phyloP scores from a whole-genome alignment of 306 rosid genomes.

The Trifolium repens region DNA sequence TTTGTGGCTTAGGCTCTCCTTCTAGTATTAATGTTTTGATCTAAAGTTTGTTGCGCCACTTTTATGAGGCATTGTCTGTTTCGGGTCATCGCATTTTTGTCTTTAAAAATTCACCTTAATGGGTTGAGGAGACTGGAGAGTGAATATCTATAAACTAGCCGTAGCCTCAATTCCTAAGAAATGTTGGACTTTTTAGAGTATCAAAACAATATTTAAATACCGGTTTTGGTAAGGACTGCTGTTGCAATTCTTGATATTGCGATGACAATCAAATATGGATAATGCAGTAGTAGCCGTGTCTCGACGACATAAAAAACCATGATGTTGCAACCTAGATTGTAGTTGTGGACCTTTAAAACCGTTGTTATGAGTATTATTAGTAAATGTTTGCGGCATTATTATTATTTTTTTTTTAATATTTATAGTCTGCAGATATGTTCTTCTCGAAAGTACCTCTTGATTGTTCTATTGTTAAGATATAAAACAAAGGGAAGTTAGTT shows the following conservation, averaged over 20 bases:
- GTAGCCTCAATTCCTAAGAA: neutral
- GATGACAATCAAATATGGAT: neutral
- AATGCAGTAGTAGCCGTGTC: neutral
- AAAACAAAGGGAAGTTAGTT: neutral
- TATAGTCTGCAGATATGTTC: neutral
- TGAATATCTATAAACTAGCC: neutral
- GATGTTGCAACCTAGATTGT: neutral
- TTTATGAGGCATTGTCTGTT: neutral
- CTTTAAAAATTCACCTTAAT: neutral
- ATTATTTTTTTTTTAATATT: neutral
- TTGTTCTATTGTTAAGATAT: neutral
- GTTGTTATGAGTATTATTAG: neutral
- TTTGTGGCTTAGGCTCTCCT: neutral
- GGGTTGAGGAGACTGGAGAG: neutral
- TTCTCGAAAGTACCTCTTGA: slow-evolving; percentile 16
- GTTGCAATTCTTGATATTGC: neutral
- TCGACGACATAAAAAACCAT: neutral
- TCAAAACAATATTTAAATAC: neutral
- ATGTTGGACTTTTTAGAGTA: neutral
- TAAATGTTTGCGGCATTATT: too few species aligned
- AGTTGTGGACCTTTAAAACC: neutral
- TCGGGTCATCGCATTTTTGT: neutral
- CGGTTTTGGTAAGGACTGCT: neutral
- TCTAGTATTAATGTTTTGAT: neutral
- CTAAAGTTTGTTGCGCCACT: neutral